Evolutionary conservation across 2,329 filamentous ascomycete genomes (phyloP), one percentile per base, ranked within the genome.

Genomic region (Kalmusia sp.): DNA sequence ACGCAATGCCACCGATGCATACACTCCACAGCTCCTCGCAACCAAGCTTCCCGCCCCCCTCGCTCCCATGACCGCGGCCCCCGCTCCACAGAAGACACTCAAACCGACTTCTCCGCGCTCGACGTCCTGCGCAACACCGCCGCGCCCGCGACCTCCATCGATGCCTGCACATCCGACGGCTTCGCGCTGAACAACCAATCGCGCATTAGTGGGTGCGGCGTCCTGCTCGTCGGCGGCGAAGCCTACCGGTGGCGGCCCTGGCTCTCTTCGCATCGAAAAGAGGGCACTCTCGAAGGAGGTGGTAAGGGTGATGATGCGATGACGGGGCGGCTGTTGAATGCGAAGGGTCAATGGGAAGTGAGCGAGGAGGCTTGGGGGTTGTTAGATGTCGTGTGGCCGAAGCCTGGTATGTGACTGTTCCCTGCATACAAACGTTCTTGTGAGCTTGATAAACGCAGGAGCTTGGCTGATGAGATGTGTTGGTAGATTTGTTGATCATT

Each of bases 171-270:
- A 54, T 79, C 83, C 54, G 87, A 93, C 65, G 95, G 95, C 1
- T 99, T 99, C 74, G 86, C 89, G 59, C 80, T 99, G 39, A 90
- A 95, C 75, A 96, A 87, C 64, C 92, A 93, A 9, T 78, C 90
- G 30, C 87, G 84, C 48, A 85, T 96, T 25, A 77, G 79, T 1
- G 85, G 85, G 0, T 82, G 85, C 46, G 93, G 92, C 0, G 84
- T 92, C 22, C 71, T 99, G 57, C 81, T 99, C 4, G 83, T 97
- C 1, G 88, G 87, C 34, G 93, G 93, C 5, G 92, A 98, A 75
- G 92, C 89, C 1, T 98, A 97, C 72, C 77, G 81, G 45, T 99
- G 95, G 95, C 80, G 84, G 69, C 95, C 95, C 4, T 97, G 93
- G 92, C 76, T 84, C 55, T 74, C 72, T 3, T 77, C 67, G 35